Conservation (phyloP, 1,139 yeast species). For the Debaryomyces fabryi region DNA sequence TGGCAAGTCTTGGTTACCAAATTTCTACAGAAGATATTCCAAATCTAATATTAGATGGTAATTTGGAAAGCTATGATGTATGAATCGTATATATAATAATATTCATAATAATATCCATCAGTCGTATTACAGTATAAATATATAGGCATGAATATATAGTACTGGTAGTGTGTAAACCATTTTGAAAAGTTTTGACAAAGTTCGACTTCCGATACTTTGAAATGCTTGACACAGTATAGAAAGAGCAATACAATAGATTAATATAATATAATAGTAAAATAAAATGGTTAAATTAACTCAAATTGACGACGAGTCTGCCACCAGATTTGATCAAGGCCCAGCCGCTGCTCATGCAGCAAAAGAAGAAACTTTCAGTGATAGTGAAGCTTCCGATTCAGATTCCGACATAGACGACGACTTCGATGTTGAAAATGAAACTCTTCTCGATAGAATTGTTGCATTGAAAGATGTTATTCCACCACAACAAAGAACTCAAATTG, state of each 20-base stretch:
- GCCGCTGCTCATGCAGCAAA: conserved; percentile 21
- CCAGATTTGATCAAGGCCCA: conserved; percentile 34
- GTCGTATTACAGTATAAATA: neutral
- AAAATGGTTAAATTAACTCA: conserved; percentile 76
- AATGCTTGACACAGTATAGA: conserved; percentile 1
- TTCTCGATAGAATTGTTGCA: conserved; percentile 85
- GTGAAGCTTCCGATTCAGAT: conserved; percentile 53
- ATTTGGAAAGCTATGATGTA: neutral
- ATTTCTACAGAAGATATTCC: conserved; percentile 29
- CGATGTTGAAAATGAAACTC: conserved; percentile 78
- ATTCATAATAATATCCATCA: neutral
- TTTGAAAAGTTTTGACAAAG: conserved; percentile 5
- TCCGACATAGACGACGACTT: conserved; percentile 73
- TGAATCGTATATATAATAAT: neutral
- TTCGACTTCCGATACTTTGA: conserved; percentile 4
- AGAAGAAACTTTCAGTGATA: conserved; percentile 32
- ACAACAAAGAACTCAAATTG: conserved; percentile 64
- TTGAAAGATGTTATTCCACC: conserved; percentile 92
- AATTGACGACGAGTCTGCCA: conserved; percentile 59
- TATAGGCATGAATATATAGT: neutral
- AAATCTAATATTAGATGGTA: neutral
- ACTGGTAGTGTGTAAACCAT: conserved; percentile 1
- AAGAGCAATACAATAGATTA: conserved; percentile 3
- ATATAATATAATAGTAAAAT: conserved; percentile 5
- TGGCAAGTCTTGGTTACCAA: conserved; percentile 60